Base-by-base conservation (phyloP, 2,329 filamentous ascomycete genomes). In the Dactylellina cionopaga region DNA sequence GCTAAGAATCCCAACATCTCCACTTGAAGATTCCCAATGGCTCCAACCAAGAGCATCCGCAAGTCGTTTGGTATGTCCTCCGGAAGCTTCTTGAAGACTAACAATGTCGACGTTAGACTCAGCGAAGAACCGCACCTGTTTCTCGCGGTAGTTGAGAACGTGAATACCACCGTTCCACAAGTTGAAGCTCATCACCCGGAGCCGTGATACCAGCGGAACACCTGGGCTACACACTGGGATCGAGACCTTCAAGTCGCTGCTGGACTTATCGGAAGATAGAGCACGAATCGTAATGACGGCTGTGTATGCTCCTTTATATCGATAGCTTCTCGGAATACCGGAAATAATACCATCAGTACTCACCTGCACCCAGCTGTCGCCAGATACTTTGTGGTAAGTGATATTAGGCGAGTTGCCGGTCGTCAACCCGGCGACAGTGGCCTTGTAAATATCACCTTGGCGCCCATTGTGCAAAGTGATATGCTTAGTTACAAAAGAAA, bases 41-140 rank as follows among this genome's bases (percentile, higher is more conserved):
- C 80, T 77, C 81, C 81, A 83, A 1, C 81, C 81, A 1, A 83
- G 76, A 0, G 81, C 80, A 9, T 79, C 64, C 2, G 79, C 81
- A 0, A 83, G 77, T 11, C 79, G 78, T 4, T 68, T 68, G 4
- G 79, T 78, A 22, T 80, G 78, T 3, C 76, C 77, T 4, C 76
- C 78, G 7, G 63, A 68, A 47, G 78, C 78, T 68, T 83, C 81
- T 64, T 83, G 81, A 5, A 82, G 66, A 1, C 80, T 80, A 13
- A 82, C 77, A 1, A 83, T 74, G 27, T 83, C 81, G 7, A 76
- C 77, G 13, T 78, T 78, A 6, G 52, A 76, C 1, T 75, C 74
- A 25, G 75, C 74, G 3, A 83, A 75, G 75, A 81, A 81, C 2
- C 72, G 75, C n/a, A 82, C 75, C 60, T 82, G 81, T 76, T 82